phyloP scores from a whole-genome alignment of 352 stramenopile genomes.

The Phytopythium vexans region DNA sequence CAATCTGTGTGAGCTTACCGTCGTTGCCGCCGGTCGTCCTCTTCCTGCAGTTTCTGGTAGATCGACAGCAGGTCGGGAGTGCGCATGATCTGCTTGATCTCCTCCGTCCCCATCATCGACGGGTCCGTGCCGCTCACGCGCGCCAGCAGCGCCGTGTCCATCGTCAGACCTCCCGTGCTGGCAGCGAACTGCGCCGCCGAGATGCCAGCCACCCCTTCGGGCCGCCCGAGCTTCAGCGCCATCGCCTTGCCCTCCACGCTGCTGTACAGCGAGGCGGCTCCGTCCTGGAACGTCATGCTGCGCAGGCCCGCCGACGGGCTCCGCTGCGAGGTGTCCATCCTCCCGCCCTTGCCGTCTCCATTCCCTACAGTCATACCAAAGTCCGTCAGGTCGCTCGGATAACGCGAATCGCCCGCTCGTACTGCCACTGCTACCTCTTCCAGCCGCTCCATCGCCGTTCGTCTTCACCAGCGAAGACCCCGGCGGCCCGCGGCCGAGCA shows the following conservation, averaged over 20 bases:
- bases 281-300: conserved; percentile 62
- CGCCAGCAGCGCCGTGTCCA: conserved; percentile 76
- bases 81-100: conserved; percentile 89
- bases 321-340: conserved; percentile 10
- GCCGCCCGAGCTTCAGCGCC: conserved; percentile 27
- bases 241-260: conserved; percentile 19
- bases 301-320: conserved; percentile 60
- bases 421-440: conserved; percentile 7
- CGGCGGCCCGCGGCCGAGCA: conserved; percentile 18
- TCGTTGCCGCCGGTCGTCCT: conserved; percentile 76
- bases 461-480: conserved; percentile 16
- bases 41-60: conserved; percentile 87
- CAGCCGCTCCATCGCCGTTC: conserved; percentile 15
- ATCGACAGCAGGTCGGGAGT: conserved; percentile 80
- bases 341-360: conserved; percentile 3
- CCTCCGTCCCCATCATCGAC: conserved; percentile 70
- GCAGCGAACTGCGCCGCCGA: conserved; percentile 81
- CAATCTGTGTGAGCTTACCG: conserved; percentile 13
- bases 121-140: conserved; percentile 79
- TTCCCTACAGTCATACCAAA: background rate
- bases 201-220: conserved; percentile 42
- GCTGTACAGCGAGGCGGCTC: conserved; percentile 13
- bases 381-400: conserved; percentile 50
- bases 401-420: conserved; percentile 62
- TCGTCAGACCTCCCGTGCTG: conserved; percentile 68